A percentile compares a stretch with the other conserved stretches of the same genome.
Conservation (phyloP, 345 rosid genomes). For the Lumnitzera racemosa region DNA sequence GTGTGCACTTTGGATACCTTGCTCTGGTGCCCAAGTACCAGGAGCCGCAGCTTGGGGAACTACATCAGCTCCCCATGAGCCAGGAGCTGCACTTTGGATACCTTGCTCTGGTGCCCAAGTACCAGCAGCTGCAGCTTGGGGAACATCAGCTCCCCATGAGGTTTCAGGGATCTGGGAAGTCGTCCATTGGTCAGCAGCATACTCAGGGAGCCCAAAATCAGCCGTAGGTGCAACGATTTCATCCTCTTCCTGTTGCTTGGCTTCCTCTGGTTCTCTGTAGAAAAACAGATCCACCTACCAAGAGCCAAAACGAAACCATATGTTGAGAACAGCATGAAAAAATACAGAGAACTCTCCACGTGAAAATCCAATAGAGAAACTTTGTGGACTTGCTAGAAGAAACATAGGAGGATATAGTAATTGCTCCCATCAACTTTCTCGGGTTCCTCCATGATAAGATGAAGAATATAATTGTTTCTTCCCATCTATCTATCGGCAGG, state of each 20-base stretch:
- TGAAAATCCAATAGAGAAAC: too few relatives aligned
- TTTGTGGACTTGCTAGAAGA: too few relatives aligned
- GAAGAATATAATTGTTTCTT: too few relatives aligned
- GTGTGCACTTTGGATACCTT: constrained; percentile 7
- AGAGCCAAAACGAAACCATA: neutral
- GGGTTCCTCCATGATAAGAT: too few relatives aligned
- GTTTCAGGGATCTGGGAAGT: constrained; percentile 31
- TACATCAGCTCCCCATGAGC: constrained; percentile 5
- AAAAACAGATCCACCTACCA: constrained; percentile 61
- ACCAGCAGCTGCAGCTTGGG: constrained; percentile 42
- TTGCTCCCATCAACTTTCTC: too few relatives aligned
- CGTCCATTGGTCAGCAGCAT: constrained; percentile 46
- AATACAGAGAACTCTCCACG: too few relatives aligned
- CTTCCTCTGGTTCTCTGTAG: constrained; percentile 71
- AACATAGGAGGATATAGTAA: too few relatives aligned
- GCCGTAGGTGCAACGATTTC: constrained; percentile 28
- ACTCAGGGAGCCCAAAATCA: constrained; percentile 34
- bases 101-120: constrained; percentile 29
- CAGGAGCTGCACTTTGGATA: neutral
- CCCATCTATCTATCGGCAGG: constrained; percentile 33
- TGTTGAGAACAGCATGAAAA: too few relatives aligned
- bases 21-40: constrained; percentile 29
- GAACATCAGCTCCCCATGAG: constrained; percentile 49
- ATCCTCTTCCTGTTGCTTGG: constrained; percentile 49
- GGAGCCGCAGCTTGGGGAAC: constrained; percentile 43